A percentile compares a stretch with the other conserved stretches of the same genome.
These are phyloP conservation scores for Rhizomucor pusillus DNA, from an alignment of 371 early-diverging fungal genomes.

Conservation along the genomic window DNA sequence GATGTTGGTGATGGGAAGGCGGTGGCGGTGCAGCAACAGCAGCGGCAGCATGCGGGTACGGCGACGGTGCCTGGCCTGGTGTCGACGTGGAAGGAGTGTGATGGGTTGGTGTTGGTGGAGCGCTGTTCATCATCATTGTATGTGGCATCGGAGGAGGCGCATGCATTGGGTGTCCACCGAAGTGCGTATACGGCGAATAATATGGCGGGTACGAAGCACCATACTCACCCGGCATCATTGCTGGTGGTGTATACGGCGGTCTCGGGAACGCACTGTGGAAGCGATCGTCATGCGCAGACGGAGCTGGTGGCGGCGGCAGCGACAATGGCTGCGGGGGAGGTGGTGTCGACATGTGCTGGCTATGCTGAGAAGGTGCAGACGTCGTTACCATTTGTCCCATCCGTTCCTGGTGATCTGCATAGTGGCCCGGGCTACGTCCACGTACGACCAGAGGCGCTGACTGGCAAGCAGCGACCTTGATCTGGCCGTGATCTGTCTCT, in stretches of 20 bases:
- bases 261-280: conserved; percentile 11
- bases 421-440: conserved; percentile 86
- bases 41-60: conserved; percentile 7
- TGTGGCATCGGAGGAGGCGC: conserved; percentile 13
- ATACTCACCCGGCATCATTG: conserved; percentile 13
- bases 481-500: conserved; percentile 44
- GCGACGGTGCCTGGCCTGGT: neutral
- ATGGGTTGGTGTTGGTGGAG: conserved; percentile 18
- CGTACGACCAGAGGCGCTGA: conserved; percentile 80
- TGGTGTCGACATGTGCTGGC: neutral
- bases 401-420: conserved; percentile 55
- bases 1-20: neutral
- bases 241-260: conserved; percentile 18
- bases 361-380: neutral
- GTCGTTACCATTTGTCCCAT: neutral
- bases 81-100: conserved; percentile 15
- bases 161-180: neutral
- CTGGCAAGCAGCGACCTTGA: conserved; percentile 58
- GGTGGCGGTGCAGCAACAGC: conserved; percentile 1
- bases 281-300: conserved; percentile 8
- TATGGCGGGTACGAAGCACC: conserved; percentile 11
- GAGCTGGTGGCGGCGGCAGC: conserved; percentile 9
- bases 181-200: conserved; percentile 8
- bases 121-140: conserved; percentile 19
- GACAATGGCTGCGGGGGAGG: conserved; percentile 6